A percentile compares a stretch with the other conserved stretches of the same genome.
Conservation (phyloP, 495 filamentous ascomycete genomes). For the Podospora comata region DNA sequence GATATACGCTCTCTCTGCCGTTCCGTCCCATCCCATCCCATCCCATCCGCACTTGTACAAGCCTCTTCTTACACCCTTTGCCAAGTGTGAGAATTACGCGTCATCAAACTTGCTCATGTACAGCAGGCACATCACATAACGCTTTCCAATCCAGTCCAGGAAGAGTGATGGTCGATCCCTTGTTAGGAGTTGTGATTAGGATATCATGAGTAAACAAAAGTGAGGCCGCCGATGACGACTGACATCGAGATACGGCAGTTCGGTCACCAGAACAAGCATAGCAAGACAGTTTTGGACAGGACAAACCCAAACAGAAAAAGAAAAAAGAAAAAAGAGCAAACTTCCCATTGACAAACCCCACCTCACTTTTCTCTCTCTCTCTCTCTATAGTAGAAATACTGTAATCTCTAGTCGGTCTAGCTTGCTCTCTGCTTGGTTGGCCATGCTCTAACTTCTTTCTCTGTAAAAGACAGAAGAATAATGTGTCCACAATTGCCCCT, state of each 20-base stretch:
- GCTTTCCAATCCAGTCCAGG: background rate
- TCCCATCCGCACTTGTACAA: no score
- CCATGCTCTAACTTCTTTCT: background rate
- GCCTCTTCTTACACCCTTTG: background rate
- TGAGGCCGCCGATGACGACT: background rate
- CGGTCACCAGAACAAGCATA: background rate
- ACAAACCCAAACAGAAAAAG: background rate
- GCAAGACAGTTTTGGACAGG: background rate
- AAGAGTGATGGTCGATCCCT: background rate
- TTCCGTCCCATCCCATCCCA: background rate
- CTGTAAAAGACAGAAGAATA: background rate
- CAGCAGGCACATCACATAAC: background rate
- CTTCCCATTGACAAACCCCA: background rate
- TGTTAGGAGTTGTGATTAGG: background rate
- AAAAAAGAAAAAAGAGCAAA: background rate
- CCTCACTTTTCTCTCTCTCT: background rate
- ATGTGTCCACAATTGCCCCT: background rate
- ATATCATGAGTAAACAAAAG: background rate
- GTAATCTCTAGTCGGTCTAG: background rate
- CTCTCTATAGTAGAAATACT: background rate
- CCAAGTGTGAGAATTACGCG: background rate
- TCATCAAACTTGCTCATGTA: background rate
- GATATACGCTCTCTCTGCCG: no score
- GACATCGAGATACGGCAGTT: no score
- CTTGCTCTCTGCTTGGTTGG: background rate